These are phyloP conservation scores for Thalassiosira mediterranea DNA, from an alignment of 352 stramenopile species.

Conservation along the genomic window DNA sequence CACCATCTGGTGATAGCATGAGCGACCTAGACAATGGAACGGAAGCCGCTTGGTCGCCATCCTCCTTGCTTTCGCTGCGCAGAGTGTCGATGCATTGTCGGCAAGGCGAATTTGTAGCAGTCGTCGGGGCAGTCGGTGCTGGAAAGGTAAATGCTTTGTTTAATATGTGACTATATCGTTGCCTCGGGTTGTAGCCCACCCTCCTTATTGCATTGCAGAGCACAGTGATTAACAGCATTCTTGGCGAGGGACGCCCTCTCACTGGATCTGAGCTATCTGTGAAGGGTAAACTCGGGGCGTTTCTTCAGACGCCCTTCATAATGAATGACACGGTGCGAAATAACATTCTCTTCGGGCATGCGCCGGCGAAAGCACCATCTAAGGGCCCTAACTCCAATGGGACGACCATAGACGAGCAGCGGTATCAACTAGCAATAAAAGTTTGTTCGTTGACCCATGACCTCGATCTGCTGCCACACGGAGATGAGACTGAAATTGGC, in stretches of 20 bases:
- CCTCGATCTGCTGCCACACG: conserved; percentile 88
- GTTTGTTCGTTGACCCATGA: conserved; percentile 89
- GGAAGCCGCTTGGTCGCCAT: conserved; percentile 29
- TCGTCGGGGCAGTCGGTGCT: conserved; percentile 85
- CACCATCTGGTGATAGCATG: neutral
- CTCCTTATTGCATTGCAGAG: too few species aligned
- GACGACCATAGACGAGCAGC: conserved; percentile 63
- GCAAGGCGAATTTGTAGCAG: conserved; percentile 83
- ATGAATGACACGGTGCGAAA: conserved; percentile 93
- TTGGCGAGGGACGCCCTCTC: conserved; percentile 84
- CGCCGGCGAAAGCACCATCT: conserved; percentile 53
- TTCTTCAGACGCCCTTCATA: conserved; percentile 94
- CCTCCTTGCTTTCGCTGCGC: conserved; percentile 61
- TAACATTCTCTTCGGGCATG: conserved; percentile 95
- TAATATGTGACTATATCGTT: too few species aligned
- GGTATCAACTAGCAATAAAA: conserved; percentile 84
- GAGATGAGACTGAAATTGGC: conserved; percentile 96
- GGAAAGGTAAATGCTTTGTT: conserved; percentile 83
- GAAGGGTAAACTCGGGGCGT: conserved; percentile 91
- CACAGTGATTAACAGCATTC: conserved; percentile 80
- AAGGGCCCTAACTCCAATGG: too few species aligned
- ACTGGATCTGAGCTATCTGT: conserved; percentile 75
- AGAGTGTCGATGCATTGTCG: conserved; percentile 82
- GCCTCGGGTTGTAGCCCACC: too few species aligned
- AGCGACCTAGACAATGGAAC: conserved; percentile 35